These are phyloP conservation scores for Quercus lobata DNA, from an alignment of 331 rosid species.

Conservation along the genomic window DNA sequence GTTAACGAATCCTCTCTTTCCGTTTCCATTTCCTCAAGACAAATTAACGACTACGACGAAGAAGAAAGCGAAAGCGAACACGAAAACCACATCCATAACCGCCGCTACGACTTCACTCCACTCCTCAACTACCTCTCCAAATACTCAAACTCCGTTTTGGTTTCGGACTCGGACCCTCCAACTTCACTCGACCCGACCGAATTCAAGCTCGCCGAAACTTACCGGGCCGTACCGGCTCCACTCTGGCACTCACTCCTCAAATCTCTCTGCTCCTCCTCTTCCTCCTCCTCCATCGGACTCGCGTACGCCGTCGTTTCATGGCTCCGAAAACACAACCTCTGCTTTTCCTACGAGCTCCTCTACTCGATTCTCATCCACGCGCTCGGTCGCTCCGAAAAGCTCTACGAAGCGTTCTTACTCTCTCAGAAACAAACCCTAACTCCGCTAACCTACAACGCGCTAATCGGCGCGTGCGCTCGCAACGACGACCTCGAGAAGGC, in stretches of 20 bases:
- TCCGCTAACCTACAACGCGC: constrained; percentile 82
- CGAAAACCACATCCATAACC: constrained; percentile 37
- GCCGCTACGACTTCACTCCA: constrained; percentile 82
- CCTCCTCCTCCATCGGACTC: constrained; percentile 51
- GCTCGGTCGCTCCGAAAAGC: constrained; percentile 84
- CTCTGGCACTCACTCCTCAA: constrained; percentile 93
- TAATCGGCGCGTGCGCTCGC: constrained; percentile 88
- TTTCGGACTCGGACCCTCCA: constrained; percentile 36
- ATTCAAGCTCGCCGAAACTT: constrained; percentile 77
- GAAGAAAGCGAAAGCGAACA: constrained; percentile 30
- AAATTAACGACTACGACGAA: constrained; percentile 19
- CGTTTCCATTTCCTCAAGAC: constrained; percentile 14
- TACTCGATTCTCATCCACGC: constrained; percentile 97
- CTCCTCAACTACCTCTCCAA: constrained; percentile 69
- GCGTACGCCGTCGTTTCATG: constrained; percentile 87
- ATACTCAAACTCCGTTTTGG: background rate
- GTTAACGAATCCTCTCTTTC: constrained; percentile 17
- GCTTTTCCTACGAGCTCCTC: constrained; percentile 88
- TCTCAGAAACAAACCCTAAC: constrained; percentile 74
- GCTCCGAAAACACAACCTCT: constrained; percentile 90
- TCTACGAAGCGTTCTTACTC: constrained; percentile 86
- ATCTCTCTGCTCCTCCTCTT: constrained; percentile 69
- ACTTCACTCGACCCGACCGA: constrained; percentile 67
- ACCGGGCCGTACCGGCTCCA: constrained; percentile 84
- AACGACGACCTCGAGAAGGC: constrained; percentile 88